phyloP scores from a whole-genome alignment of 495 filamentous ascomycete species.

The Xylaria curta region DNA sequence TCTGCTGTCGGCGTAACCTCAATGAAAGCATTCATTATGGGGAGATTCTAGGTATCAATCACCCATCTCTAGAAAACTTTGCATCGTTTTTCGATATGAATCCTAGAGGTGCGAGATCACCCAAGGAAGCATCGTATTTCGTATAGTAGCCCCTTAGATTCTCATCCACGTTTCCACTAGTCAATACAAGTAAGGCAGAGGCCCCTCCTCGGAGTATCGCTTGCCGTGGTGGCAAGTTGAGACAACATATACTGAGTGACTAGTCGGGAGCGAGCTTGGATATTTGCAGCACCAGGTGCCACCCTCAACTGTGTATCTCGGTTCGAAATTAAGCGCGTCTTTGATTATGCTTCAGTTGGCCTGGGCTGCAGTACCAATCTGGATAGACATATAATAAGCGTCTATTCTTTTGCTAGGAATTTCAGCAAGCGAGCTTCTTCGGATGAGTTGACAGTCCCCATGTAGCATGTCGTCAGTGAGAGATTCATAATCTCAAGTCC shows the following conservation, averaged over 20 bases:
- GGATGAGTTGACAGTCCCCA: neutral
- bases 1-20: conserved; percentile 81
- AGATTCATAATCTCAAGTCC: conserved; percentile 35
- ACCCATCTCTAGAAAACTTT: conserved; percentile 78
- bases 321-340: neutral
- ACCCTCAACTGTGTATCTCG: neutral
- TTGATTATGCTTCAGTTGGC: neutral
- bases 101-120: conserved; percentile 73
- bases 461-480: conserved; percentile 4
- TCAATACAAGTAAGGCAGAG: neutral
- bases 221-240: conserved; percentile 68
- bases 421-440: conserved; percentile 2
- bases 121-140: conserved; percentile 28
- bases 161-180: neutral
- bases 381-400: conserved; percentile 4
- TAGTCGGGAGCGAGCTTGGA: conserved; percentile 84
- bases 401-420: neutral
- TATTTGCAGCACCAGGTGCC: conserved; percentile 42
- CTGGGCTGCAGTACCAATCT: neutral
- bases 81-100: conserved; percentile 63
- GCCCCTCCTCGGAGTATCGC: conserved; percentile 56
- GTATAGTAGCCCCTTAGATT: neutral
- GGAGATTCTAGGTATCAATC: conserved; percentile 65
- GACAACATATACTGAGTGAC: conserved; percentile 73
- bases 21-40: conserved; percentile 76